These are phyloP conservation scores for Ceriops tagal DNA, from an alignment of 345 rosid genomes.

Conservation along the genomic window DNA sequence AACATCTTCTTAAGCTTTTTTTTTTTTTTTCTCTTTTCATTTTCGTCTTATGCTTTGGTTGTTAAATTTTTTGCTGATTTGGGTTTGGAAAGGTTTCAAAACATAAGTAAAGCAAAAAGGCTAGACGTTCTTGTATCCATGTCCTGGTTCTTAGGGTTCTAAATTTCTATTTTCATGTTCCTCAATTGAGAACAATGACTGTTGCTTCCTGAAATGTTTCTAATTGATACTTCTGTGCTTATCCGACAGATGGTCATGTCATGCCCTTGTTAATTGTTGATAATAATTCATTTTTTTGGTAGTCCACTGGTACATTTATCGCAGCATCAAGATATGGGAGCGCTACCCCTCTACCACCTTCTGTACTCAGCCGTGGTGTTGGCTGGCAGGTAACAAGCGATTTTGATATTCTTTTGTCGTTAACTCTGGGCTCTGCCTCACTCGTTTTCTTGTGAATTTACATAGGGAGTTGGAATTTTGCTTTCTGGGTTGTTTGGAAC, in stretches of 20 bases:
- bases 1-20: no score
- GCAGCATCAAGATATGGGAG: slow-evolving; percentile 30
- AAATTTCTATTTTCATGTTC: no score
- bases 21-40: no score
- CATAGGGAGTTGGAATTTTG: slow-evolving; percentile 29
- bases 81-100: no score
- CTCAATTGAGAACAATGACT: background rate
- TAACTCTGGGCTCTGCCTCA: no score
- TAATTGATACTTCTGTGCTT: background rate
- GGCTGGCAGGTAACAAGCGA: slow-evolving; percentile 27
- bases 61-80: no score
- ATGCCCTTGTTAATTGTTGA: background rate
- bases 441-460: slow-evolving; percentile 1
- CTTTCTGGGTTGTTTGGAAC: slow-evolving; percentile 22
- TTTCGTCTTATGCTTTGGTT: background rate
- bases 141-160: no score
- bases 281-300: background rate
- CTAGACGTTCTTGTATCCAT: no score
- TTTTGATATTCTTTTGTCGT: background rate
- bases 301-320: slow-evolving; percentile 30
- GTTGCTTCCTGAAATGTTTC: slow-evolving; percentile 5
- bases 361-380: slow-evolving; percentile 33
- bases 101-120: no score
- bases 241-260: background rate
- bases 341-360: slow-evolving; percentile 29